These are phyloP conservation scores for Berberis thunbergii DNA, from an alignment of 164 flowering plant species.

Conservation along the genomic window DNA sequence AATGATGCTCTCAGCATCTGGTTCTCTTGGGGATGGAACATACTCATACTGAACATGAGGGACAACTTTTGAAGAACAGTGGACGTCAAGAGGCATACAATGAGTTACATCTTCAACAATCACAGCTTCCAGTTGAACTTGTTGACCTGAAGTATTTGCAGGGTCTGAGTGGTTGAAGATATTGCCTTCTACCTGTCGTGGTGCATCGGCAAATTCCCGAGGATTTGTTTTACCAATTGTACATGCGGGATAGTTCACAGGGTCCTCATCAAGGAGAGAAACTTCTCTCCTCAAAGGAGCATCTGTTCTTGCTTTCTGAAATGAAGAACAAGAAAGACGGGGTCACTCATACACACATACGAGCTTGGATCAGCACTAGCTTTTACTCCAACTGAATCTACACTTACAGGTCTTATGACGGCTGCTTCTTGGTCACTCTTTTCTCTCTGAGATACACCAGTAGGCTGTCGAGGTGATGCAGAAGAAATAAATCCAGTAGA, in stretches of 20 bases:
- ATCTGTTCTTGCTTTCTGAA: slow-evolving; percentile 20
- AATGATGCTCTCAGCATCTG: slow-evolving; percentile 24
- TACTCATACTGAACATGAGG: slow-evolving; percentile 28
- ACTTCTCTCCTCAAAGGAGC: slow-evolving; percentile 15
- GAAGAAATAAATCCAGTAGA: slow-evolving; percentile 6
- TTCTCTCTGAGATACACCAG: slow-evolving; percentile 9
- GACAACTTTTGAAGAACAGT: slow-evolving; percentile 17
- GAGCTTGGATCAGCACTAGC: slow-evolving; percentile 3
- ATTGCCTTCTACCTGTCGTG: slow-evolving; percentile 11
- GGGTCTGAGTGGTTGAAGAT: slow-evolving; percentile 13
- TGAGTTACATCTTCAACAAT: slow-evolving; percentile 54
- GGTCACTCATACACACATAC: slow-evolving; percentile 8
- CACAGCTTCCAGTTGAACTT: slow-evolving; percentile 17
- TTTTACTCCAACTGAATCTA: slow-evolving; percentile 3
- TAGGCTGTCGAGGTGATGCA: slow-evolving; percentile 5
- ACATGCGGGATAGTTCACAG: slow-evolving; percentile 6
- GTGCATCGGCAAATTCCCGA: slow-evolving; percentile 7
- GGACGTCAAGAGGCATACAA: slow-evolving; percentile 18
- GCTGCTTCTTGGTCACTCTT: slow-evolving; percentile 4
- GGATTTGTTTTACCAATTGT: slow-evolving; percentile 5
- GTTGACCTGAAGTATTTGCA: slow-evolving; percentile 13
- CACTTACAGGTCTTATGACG: slow-evolving; percentile 15
- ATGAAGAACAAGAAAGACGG: slow-evolving; percentile 9
- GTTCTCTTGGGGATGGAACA: slow-evolving; percentile 17
- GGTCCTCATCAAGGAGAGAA: slow-evolving; percentile 22